A percentile compares a stretch with the other conserved stretches of the same genome.
Evolutionary conservation across 2,329 filamentous ascomycete genomes (phyloP).

Genomic region (Leptographium radiaticola): DNA sequence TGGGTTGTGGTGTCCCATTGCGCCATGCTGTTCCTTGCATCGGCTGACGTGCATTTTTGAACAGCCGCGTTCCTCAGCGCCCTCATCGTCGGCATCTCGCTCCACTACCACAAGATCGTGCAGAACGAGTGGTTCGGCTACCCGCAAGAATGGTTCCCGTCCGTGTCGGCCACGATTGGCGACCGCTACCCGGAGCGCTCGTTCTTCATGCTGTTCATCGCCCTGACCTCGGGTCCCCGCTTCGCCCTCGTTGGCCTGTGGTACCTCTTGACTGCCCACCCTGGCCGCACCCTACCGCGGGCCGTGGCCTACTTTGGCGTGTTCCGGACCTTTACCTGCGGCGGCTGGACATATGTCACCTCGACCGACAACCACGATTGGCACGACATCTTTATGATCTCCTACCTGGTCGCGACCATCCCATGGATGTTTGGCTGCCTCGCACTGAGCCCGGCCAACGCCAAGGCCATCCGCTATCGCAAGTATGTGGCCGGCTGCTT

Average conservation of each 20-base stretch:
- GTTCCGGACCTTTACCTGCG: slow-evolving; percentile 84
- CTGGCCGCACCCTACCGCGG: slow-evolving; percentile 64
- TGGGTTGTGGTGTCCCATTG: slow-evolving; percentile 23
- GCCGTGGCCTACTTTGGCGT: slow-evolving; percentile 69
- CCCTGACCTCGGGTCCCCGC: slow-evolving; percentile 83
- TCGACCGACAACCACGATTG: slow-evolving; percentile 97
- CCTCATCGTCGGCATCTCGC: slow-evolving; percentile 60
- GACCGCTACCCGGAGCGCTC: slow-evolving; percentile 94
- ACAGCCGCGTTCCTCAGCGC: slow-evolving; percentile 76
- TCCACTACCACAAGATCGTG: slow-evolving; percentile 96
- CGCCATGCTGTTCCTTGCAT: neutral
- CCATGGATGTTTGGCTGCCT: slow-evolving; percentile 93
- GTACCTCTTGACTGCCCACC: slow-evolving; percentile 75
- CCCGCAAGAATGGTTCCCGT: slow-evolving; percentile 92
- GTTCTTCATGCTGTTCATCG: slow-evolving; percentile 95
- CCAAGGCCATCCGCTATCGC: slow-evolving; percentile 71
- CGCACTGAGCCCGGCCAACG: slow-evolving; percentile 73
- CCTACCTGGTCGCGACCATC: slow-evolving; percentile 84
- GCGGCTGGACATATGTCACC: slow-evolving; percentile 96
- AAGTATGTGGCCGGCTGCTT: slow-evolving; percentile 75
- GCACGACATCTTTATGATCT: slow-evolving; percentile 99
- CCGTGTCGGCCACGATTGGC: slow-evolving; percentile 91
- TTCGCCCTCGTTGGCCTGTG: slow-evolving; percentile 84
- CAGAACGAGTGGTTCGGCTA: slow-evolving; percentile 94
- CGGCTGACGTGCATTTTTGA: neutral